Base-by-base conservation (phyloP, 257 asterid species). In the Nicotiana tomentosiformis region DNA sequence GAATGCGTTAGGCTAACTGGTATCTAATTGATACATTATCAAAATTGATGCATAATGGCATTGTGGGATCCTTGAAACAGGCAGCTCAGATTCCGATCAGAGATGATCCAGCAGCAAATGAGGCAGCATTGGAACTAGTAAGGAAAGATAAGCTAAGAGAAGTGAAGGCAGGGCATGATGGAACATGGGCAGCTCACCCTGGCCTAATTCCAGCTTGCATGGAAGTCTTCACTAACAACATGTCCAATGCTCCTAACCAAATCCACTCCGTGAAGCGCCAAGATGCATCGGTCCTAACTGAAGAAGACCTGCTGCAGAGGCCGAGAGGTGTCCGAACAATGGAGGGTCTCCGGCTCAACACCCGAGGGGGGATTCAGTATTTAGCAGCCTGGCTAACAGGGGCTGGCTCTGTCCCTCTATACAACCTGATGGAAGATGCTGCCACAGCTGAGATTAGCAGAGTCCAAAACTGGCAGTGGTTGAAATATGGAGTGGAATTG, bases 171-270 rank as follows among this genome's bases (percentile, higher is more conserved):
- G 99, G 99, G 53, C 99, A 94, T 64, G 99, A 96, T 37, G 99
- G 99, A 17, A 96, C 99, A 0, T 96, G 98, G 98, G 99, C 99
- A 12, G 99, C 99, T 11, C 99, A 96, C 89, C 99, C 99, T 0
- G 99, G 99, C n/a, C 85, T 96, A 16, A 94, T 96, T 84, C 97
- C 97, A 0, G 72, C 90, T 26, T 92, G 93, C 49, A 85, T 81
- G 82, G 93, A 94, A 76, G 98, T 92, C 26, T 96, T 94, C 86
- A 89, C 86, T 77, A 35, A 7, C 86, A 62, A 84, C 86, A 93
- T 96, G 97, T 89, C 89, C 66, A 81, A 78, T 83, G 82, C 85
- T 0, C 84, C 94, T 17, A 91, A 96, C 86, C 99, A 90, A 85
- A 96, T 96, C 26, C 87, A 92, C 1, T 85, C 96, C 3, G 46